Conservation (phyloP, 2,329 filamentous ascomycete genomes). For the Colletotrichum acutatum region DNA sequence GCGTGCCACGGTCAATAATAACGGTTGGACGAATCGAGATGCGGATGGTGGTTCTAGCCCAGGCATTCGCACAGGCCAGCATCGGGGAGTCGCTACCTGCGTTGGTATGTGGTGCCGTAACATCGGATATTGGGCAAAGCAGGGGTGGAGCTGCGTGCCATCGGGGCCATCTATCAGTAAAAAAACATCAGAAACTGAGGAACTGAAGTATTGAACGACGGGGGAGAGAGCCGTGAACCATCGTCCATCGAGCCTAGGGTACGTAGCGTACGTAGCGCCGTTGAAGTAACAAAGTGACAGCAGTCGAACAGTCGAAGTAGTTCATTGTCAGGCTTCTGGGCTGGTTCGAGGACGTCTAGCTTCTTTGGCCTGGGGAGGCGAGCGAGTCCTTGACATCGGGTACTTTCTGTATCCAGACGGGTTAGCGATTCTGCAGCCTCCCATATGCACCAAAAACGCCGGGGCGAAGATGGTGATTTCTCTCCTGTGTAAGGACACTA, state of each 20-base stretch:
- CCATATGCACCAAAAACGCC: neutral
- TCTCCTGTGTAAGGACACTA: neutral
- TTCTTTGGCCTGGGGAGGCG: neutral
- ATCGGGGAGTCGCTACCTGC: slow-evolving; percentile 28
- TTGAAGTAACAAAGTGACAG: neutral
- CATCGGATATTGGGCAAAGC: slow-evolving; percentile 32
- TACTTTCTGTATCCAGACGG: neutral
- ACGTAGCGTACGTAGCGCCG: neutral
- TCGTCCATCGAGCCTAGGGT: neutral
- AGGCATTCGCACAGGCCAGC: neutral
- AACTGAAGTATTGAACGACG: neutral
- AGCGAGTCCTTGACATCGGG: neutral
- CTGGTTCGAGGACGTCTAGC: neutral
- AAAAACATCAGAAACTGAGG: neutral
- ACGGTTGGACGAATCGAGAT: neutral
- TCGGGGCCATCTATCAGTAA: neutral
- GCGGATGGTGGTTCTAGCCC: neutral
- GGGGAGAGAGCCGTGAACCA: neutral
- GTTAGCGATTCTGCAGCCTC: neutral
- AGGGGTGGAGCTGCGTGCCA: slow-evolving; percentile 24
- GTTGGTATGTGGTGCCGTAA: slow-evolving; percentile 23
- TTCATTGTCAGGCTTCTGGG: neutral
- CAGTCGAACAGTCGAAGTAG: neutral
- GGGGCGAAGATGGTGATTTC: slow-evolving; percentile 11
- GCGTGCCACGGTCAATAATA: neutral